Conservation (phyloP, 805 yeast species). For the Candida sakaeoensis region DNA sequence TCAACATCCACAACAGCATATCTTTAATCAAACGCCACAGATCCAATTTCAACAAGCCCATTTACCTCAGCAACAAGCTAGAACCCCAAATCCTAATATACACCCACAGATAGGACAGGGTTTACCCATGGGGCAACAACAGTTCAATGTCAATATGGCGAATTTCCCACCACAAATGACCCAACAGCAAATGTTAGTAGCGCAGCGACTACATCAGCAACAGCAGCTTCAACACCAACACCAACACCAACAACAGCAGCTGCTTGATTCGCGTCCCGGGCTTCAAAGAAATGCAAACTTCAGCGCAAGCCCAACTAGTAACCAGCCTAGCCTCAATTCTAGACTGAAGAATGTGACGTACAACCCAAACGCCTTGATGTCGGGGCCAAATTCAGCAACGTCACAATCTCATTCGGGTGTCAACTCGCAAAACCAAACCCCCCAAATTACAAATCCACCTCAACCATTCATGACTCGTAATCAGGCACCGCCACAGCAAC, state of each 20-base stretch:
- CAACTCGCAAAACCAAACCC: slow-evolving; percentile 26
- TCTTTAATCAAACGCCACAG: slow-evolving; percentile 14
- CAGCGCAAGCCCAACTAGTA: slow-evolving; percentile 4
- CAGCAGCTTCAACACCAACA: slow-evolving; percentile 6
- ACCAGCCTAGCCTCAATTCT: slow-evolving; percentile 3
- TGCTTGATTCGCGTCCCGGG: slow-evolving; percentile 7
- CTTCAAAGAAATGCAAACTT: slow-evolving; percentile 6
- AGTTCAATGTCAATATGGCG: slow-evolving; percentile 3
- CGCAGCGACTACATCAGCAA: slow-evolving; percentile 9
- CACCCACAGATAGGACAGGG: slow-evolving; percentile 4
- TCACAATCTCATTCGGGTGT: slow-evolving; percentile 3
- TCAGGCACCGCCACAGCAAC: slow-evolving; percentile 12
- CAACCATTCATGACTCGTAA: slow-evolving; percentile 16
- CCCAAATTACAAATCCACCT: slow-evolving; percentile 25
- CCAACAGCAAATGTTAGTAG: slow-evolving; percentile 9
- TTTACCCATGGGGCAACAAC: slow-evolving; percentile 4
- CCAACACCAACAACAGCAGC: slow-evolving; percentile 6
- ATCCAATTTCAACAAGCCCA: slow-evolving; percentile 1
- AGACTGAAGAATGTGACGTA: neutral
- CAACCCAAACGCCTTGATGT: slow-evolving; percentile 11
- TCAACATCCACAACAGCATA: slow-evolving; percentile 19
- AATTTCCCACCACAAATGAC: slow-evolving; percentile 7
- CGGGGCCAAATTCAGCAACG: slow-evolving; percentile 5
- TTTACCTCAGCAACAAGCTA: slow-evolving; percentile 1
- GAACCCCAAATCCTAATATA: neutral